phyloP scores from a whole-genome alignment of 2,329 filamentous ascomycete genomes.

The Thermothelomyces thermophilus region DNA sequence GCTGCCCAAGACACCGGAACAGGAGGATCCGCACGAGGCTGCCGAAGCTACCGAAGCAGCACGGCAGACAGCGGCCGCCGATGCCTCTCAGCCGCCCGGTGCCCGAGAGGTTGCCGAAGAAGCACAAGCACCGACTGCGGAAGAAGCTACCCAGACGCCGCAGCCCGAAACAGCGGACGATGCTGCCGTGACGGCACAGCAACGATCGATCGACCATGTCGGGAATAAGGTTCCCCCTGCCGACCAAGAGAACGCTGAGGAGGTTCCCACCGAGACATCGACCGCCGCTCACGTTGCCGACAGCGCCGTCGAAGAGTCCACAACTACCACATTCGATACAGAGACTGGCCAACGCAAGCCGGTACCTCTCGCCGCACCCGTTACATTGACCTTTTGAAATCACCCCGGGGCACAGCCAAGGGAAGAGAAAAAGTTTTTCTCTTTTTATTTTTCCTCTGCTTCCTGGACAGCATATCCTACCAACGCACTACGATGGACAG shows the following conservation, averaged over 20 bases:
- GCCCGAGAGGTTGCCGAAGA: background rate
- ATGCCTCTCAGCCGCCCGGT: background rate
- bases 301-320: background rate
- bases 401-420: background rate
- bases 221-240: background rate
- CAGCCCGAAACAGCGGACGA: background rate
- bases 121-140: background rate
- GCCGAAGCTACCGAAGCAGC: background rate
- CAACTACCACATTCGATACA: background rate
- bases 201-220: background rate
- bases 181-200: background rate
- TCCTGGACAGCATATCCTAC: no score
- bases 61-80: background rate
- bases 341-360: background rate
- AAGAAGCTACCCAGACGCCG: background rate
- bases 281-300: background rate
- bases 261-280: background rate
- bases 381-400: background rate
- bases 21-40: background rate
- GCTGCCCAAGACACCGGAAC: constrained; percentile 6
- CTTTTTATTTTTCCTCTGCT: no score
- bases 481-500: no score
- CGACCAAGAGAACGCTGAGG: background rate
- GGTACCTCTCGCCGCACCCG: background rate
- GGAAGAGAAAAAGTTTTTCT: no score